Percentiles rank a stretch among this genome's conserved stretches.
Evolutionary conservation across 441 rosid species (phyloP).

Genomic region (Erodium moschatum): DNA sequence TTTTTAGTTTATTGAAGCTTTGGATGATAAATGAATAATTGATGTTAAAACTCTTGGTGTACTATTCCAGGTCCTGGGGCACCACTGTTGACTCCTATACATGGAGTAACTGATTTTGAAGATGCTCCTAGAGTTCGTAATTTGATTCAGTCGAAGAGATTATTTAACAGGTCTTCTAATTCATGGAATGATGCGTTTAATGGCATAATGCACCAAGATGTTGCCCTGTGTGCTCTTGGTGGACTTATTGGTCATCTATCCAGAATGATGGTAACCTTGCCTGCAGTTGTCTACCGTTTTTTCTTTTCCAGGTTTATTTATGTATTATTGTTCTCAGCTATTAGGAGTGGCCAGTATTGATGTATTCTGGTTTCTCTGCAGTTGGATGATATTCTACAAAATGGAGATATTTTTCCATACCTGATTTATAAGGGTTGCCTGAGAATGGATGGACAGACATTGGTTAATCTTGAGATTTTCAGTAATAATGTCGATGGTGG

Average conservation of each 20-base stretch:
- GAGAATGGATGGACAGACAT: constrained; percentile 87
- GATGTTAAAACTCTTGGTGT: background rate
- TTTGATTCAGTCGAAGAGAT: constrained; percentile 55
- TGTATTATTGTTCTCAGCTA: background rate
- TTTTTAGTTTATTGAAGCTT: constrained; percentile 8
- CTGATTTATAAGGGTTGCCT: constrained; percentile 76
- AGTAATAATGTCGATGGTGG: constrained; percentile 73
- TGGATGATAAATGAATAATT: background rate
- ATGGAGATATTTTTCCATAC: constrained; percentile 74
- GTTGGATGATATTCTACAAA: constrained; percentile 67
- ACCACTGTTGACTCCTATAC: constrained; percentile 52
- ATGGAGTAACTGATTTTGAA: constrained; percentile 37
- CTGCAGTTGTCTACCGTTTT: constrained; percentile 2
- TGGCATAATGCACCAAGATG: constrained; percentile 39
- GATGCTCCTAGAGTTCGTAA: constrained; percentile 61
- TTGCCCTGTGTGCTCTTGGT: constrained; percentile 65
- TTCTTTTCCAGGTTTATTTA: background rate
- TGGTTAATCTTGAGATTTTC: constrained; percentile 89
- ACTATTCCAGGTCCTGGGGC: constrained; percentile 45
- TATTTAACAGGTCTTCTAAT: constrained; percentile 54
- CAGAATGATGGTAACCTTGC: constrained; percentile 68
- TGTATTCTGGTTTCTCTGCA: constrained; percentile 25
- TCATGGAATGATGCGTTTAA: constrained; percentile 44
- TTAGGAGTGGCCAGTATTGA: constrained; percentile 18
- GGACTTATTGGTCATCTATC: constrained; percentile 72